These are phyloP conservation scores for Lasiosphaeriaceae sp. DNA, from an alignment of 495 filamentous ascomycete genomes.

Conservation along the genomic window DNA sequence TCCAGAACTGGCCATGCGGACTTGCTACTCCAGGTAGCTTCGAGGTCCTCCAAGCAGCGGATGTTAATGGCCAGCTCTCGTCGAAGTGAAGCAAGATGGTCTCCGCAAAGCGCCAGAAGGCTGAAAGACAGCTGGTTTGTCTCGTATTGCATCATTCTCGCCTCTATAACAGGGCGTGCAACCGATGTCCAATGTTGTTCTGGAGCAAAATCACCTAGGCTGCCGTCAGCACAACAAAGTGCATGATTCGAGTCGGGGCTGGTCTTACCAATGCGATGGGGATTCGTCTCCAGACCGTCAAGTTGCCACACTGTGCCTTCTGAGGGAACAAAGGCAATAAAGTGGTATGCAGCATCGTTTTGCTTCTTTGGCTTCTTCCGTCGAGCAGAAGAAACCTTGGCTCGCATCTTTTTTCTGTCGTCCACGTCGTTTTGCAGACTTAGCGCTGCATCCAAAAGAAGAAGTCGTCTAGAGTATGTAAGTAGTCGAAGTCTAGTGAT, in stretches of 20 bases:
- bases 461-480: slow-evolving; percentile 49
- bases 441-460: slow-evolving; percentile 74
- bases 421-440: slow-evolving; percentile 59
- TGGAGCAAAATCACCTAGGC: slow-evolving; percentile 17
- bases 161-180: slow-evolving; percentile 35
- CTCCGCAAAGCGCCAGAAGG: slow-evolving; percentile 44
- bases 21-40: slow-evolving; percentile 16
- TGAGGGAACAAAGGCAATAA: slow-evolving; percentile 83
- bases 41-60: slow-evolving; percentile 25
- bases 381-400: slow-evolving; percentile 10
- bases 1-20: not conserved
- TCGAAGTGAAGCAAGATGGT: slow-evolving; percentile 27
- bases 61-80: slow-evolving; percentile 32
- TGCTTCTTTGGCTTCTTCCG: slow-evolving; percentile 19
- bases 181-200: slow-evolving; percentile 37
- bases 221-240: not conserved
- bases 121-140: slow-evolving; percentile 37
- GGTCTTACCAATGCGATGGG: slow-evolving; percentile 62
- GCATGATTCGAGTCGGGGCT: not conserved
- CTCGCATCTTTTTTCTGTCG: slow-evolving; percentile 38
- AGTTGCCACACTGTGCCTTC: slow-evolving; percentile 78
- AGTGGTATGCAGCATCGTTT: slow-evolving; percentile 65
- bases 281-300: slow-evolving; percentile 76
- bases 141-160: slow-evolving; percentile 38
- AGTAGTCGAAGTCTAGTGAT: not conserved